These are phyloP conservation scores for Aspergillus brunneoviolaceus DNA, from an alignment of 2,329 filamentous ascomycete genomes.

Conservation along the genomic window DNA sequence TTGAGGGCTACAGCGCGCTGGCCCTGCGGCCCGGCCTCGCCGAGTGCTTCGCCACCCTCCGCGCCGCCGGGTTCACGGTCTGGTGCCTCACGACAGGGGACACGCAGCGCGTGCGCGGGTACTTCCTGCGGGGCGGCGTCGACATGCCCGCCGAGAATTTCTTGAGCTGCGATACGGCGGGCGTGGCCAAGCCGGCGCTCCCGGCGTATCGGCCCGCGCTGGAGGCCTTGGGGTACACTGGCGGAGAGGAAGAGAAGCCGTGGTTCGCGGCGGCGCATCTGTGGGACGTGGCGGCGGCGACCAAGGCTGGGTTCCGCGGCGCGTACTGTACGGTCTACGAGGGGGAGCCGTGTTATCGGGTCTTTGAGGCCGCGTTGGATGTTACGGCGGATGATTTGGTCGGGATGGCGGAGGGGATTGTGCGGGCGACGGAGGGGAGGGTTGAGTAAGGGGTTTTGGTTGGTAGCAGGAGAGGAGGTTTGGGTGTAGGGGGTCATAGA, in stretches of 20 bases:
- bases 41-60: conserved; percentile 43
- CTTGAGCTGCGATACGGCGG: conserved; percentile 51
- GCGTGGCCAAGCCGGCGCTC: conserved; percentile 53
- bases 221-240: conserved; percentile 39
- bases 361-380: conserved; percentile 54
- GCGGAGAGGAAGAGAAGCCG: conserved; percentile 34
- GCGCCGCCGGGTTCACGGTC: conserved; percentile 50
- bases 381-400: conserved; percentile 49
- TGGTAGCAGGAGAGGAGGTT: not conserved
- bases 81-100: conserved; percentile 58
- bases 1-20: conserved; percentile 37
- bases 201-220: conserved; percentile 49
- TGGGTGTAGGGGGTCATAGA: no score
- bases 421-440: conserved; percentile 6
- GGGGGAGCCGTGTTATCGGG: conserved; percentile 50
- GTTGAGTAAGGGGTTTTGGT: not conserved
- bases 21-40: conserved; percentile 36
- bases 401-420: conserved; percentile 48
- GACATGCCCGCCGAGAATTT: conserved; percentile 54
- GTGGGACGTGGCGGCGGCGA: conserved; percentile 59
- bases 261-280: conserved; percentile 62
- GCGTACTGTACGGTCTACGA: conserved; percentile 57
- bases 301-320: conserved; percentile 52
- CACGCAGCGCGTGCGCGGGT: conserved; percentile 50
- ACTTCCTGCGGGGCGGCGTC: conserved; percentile 52